Evolutionary conservation across 1,139 yeast species (phyloP).

Genomic region (Sugiyamaella neomexicana): DNA sequence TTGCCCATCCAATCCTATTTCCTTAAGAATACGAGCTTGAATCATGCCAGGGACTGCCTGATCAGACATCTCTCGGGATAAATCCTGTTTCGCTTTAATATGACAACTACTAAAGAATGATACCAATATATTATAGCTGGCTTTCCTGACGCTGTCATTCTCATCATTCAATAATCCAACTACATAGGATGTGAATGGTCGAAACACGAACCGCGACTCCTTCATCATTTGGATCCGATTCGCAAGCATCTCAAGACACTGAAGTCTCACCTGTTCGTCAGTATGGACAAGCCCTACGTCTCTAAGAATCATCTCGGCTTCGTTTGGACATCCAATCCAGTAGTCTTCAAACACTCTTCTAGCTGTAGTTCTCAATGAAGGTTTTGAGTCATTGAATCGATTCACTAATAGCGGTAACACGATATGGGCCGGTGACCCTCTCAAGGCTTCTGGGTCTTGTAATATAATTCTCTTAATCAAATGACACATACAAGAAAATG

Average conservation of each 20-base stretch:
- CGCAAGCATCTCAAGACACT: conserved; percentile 44
- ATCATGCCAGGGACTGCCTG: conserved; percentile 16
- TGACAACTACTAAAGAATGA: conserved; percentile 47
- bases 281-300: conserved; percentile 54
- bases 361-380: conserved; percentile 51
- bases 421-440: conserved; percentile 49
- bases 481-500: conserved; percentile 73
- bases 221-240: conserved; percentile 42
- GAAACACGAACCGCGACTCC: conserved; percentile 46
- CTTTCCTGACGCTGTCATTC: conserved; percentile 38
- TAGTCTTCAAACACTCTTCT: conserved; percentile 61
- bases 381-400: conserved; percentile 52
- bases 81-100: conserved; percentile 49
- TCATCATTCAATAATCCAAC: conserved; percentile 45
- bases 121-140: conserved; percentile 43
- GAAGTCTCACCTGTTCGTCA: conserved; percentile 47
- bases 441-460: conserved; percentile 62
- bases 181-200: conserved; percentile 46
- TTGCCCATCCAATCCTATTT: conserved; percentile 22
- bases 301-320: conserved; percentile 52
- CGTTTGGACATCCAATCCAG: conserved; percentile 62
- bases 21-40: conserved; percentile 21
- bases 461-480: conserved; percentile 72
- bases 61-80: conserved; percentile 48
- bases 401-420: conserved; percentile 60